phyloP scores from a whole-genome alignment of 169 alveolate species.

The Perkinsus olseni region DNA sequence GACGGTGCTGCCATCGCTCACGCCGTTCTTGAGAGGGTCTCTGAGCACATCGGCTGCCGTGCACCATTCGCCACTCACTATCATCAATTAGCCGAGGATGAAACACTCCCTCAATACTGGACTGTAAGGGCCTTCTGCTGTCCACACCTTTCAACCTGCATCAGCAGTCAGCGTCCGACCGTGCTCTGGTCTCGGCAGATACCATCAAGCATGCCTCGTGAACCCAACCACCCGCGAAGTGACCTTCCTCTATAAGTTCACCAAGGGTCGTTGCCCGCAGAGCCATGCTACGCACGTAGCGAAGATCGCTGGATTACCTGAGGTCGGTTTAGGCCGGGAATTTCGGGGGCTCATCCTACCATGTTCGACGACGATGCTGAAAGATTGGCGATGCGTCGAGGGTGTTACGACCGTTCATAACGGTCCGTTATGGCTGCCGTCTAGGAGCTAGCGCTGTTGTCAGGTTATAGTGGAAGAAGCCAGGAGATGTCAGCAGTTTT shows the following conservation, averaged over 20 bases:
- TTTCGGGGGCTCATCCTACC: too few relatives aligned
- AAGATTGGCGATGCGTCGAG: background rate
- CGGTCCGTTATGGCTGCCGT: background rate
- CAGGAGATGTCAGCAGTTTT: background rate
- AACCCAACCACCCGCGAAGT: slow-evolving; percentile 57
- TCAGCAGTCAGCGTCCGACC: background rate
- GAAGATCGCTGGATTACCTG: slow-evolving; percentile 82
- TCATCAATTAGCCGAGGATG: slow-evolving; percentile 55
- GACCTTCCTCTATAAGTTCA: slow-evolving; percentile 82
- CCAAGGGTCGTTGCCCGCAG: slow-evolving; percentile 86
- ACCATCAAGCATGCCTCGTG: slow-evolving; percentile 73
- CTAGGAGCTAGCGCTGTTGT: background rate
- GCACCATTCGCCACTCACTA: slow-evolving; percentile 93
- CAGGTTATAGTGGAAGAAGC: background rate
- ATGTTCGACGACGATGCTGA: background rate
- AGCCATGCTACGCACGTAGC: slow-evolving; percentile 96
- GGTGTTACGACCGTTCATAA: background rate
- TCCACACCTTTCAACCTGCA: too few relatives aligned
- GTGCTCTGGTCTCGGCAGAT: slow-evolving; percentile 46
- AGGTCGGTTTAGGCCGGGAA: slow-evolving; percentile 13
- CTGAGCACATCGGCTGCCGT: slow-evolving; percentile 57
- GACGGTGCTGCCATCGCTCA: slow-evolving; percentile 97
- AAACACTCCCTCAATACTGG: background rate
- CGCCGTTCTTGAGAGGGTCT: slow-evolving; percentile 28
- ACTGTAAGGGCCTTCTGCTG: background rate